Base-by-base conservation (phyloP, 768 basidiomycete species). In the Saitozyma sp. region DNA sequence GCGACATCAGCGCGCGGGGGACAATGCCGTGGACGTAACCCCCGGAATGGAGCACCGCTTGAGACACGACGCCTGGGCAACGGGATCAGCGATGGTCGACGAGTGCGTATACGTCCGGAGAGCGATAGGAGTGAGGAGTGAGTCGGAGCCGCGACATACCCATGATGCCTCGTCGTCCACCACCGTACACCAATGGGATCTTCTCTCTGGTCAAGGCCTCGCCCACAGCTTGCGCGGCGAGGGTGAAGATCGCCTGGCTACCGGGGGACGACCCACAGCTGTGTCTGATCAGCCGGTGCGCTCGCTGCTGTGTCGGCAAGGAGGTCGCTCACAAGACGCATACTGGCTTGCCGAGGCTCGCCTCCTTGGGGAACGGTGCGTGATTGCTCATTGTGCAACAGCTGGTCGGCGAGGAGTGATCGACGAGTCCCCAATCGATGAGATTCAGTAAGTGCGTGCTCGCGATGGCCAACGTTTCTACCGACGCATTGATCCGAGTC, bases 121-220 rank as follows among this genome's bases (percentile, higher is more conserved):
- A n/a, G 17, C 19, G 1, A n/a, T 37, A 46, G 9, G 14, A 39
- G 19, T 3, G 37, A 46, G 9, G 14, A 39, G 19, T 3, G 37
- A 58, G 43, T 48, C 11, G 42, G 43, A 16, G n/a, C 40, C 10
- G 38, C 14, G 52, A 57, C 68, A 85, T 78, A 64, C 93, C 93
- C 93, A 96, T 96, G 65, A 95, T 83, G 1, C 93, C 93, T 49
- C 83, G 82, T 17, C 83, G 82, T 0, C 92, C 93, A 8, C 93
- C 93, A 2, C 93, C 93, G 74, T 96, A 97, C 2, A 97, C 84
- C 13, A 96, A 83, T 4, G 86, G 84, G 3, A 87, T 82, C 0
- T 84, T 81, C 14, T 83, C 79, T 8, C 78, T 78, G 3, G 86
- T 90, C 37, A 95, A 80, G 0, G 92, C 90, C 50, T 81, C 78